Percentiles rank a stretch among this genome's conserved stretches.
Evolutionary conservation across 305 asterid genomes (phyloP).

Genomic region (Solanum chacoense): DNA sequence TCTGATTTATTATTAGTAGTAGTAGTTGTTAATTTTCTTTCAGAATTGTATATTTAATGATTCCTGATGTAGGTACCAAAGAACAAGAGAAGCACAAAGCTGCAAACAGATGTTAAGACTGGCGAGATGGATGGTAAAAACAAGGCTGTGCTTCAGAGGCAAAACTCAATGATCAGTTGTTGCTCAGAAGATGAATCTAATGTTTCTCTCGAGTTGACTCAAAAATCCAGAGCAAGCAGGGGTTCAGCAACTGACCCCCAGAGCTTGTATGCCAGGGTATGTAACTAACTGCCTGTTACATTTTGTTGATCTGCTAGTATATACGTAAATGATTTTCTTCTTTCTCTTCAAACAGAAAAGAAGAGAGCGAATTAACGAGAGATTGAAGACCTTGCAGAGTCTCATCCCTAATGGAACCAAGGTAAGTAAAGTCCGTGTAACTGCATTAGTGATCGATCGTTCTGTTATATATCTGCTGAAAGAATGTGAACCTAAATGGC

Average conservation of each 20-base stretch:
- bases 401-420: conserved; percentile 92
- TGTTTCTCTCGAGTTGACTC: conserved; percentile 30
- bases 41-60: not conserved
- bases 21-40: not conserved
- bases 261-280: conserved; percentile 85
- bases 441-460: not conserved
- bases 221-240: conserved; percentile 43
- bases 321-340: not conserved
- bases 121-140: conserved; percentile 11
- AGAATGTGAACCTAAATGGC: not conserved
- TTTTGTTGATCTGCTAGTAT: not conserved
- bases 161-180: conserved; percentile 18
- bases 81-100: conserved; percentile 12
- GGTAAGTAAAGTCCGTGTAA: not conserved
- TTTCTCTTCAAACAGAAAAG: conserved; percentile 37
- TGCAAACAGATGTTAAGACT: conserved; percentile 21
- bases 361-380: conserved; percentile 81
- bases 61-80: conserved; percentile 24
- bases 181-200: conserved; percentile 45
- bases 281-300: not conserved
- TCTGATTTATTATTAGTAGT: not conserved
- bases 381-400: conserved; percentile 69
- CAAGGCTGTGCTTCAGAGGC: conserved; percentile 5
- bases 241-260: conserved; percentile 92
- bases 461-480: not conserved